Evolutionary conservation across 2,329 filamentous ascomycete species (phyloP).

Genomic region (Diplodia mutila): DNA sequence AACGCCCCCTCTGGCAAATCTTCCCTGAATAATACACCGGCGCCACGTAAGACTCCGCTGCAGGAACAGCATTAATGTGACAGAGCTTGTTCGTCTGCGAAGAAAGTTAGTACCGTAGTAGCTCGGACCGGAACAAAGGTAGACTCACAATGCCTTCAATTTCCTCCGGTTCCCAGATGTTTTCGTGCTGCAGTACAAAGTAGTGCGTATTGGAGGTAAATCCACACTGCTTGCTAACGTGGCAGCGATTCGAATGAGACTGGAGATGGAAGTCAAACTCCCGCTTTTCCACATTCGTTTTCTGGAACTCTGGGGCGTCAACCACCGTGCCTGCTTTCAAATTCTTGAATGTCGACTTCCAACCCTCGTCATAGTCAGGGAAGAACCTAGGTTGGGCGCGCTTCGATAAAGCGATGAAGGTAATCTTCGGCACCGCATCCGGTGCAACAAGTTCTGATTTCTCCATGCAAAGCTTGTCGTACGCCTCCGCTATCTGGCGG

Average conservation of each 20-base stretch:
- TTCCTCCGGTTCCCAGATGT: background rate
- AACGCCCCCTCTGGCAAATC: background rate
- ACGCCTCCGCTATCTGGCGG: background rate
- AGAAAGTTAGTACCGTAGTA: background rate
- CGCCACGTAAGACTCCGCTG: background rate
- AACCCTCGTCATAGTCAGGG: background rate
- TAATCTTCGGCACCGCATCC: background rate
- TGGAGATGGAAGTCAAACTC: slow-evolving; percentile 11
- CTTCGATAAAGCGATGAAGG: background rate
- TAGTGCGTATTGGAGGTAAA: background rate
- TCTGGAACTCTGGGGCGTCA: background rate
- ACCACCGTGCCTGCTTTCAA: background rate
- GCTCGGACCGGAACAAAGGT: background rate
- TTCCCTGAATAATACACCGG: background rate
- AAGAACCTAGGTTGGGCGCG: background rate
- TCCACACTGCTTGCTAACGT: background rate
- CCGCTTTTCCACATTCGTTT: background rate
- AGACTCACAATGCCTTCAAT: background rate
- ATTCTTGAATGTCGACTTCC: background rate
- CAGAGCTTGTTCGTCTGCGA: background rate
- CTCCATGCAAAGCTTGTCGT: background rate
- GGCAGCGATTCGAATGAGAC: background rate
- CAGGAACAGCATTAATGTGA: background rate
- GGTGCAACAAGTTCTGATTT: background rate
- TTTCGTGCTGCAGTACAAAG: background rate